Conservation (phyloP, 768 basidiomycete species). For the Phanerochaete carnosa region DNA sequence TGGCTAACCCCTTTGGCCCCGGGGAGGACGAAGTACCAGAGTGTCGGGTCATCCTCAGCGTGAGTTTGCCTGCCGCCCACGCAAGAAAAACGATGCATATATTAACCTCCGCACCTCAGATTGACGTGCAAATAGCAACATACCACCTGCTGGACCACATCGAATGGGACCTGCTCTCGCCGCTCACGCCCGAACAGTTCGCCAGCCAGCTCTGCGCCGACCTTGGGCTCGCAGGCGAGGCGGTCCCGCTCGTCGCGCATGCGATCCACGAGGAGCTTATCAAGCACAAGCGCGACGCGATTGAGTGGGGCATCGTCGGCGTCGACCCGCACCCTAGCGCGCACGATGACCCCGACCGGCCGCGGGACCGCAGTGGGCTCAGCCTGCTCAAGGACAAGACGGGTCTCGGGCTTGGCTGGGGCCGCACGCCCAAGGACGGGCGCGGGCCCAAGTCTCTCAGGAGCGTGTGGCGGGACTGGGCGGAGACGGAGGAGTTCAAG, state of each 20-base stretch:
- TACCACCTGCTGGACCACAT: slow-evolving; percentile 92
- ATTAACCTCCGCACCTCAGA: slow-evolving; percentile 56
- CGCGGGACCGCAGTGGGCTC: slow-evolving; percentile 47
- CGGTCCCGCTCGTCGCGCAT: slow-evolving; percentile 84
- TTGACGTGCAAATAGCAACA: slow-evolving; percentile 94
- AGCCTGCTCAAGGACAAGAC: slow-evolving; percentile 77
- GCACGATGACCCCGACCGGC: slow-evolving; percentile 26
- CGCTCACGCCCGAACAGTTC: slow-evolving; percentile 86
- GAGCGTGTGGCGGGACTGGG: slow-evolving; percentile 96
- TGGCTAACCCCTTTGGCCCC: slow-evolving; percentile 43
- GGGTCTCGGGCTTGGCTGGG: slow-evolving; percentile 74
- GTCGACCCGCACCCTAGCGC: slow-evolving; percentile 34
- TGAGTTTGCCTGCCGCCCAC: too few species aligned
- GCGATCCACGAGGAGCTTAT: slow-evolving; percentile 94
- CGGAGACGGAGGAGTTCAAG: slow-evolving; percentile 84
- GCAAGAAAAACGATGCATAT: too few species aligned
- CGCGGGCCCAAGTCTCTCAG: slow-evolving; percentile 77
- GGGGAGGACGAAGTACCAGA: slow-evolving; percentile 62
- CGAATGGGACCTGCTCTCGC: slow-evolving; percentile 97
- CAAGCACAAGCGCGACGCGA: slow-evolving; percentile 91
- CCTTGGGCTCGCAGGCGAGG: slow-evolving; percentile 85
- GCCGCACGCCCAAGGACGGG: slow-evolving; percentile 72
- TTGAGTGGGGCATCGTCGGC: slow-evolving; percentile 90
- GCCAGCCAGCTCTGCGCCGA: slow-evolving; percentile 77
- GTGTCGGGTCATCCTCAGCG: slow-evolving; percentile 79